These are phyloP conservation scores for Herpetomonas samuelpessoai DNA, from an alignment of 208 protist species.

Conservation along the genomic window DNA sequence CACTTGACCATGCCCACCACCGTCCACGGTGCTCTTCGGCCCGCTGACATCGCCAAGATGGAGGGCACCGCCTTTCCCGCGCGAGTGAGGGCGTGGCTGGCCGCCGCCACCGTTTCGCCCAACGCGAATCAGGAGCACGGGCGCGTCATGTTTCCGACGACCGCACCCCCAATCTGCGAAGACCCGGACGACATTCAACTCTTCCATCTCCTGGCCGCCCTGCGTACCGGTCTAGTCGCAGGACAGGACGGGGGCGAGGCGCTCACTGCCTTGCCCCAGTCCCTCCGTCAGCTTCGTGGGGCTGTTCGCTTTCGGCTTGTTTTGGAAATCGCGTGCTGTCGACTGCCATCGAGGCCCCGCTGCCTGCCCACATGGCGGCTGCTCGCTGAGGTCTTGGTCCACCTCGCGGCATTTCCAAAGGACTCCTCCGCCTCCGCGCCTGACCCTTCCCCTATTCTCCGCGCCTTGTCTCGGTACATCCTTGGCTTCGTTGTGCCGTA, in stretches of 20 bases:
- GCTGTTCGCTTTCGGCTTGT: constrained; percentile 47
- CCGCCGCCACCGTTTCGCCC: neutral
- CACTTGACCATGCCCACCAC: neutral
- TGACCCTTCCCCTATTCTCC: no score
- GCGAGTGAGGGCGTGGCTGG: neutral
- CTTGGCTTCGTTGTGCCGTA: constrained; percentile 30
- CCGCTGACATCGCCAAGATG: constrained; percentile 20
- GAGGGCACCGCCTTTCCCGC: constrained; percentile 29
- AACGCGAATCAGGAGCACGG: neutral
- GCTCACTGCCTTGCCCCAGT: no score
- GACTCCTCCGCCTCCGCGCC: neutral
- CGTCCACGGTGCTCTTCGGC: constrained; percentile 16
- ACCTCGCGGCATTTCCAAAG: constrained; percentile 3
- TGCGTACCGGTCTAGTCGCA: no score
- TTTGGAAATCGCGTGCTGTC: constrained; percentile 33
- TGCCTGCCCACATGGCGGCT: constrained; percentile 57
- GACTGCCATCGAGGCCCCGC: constrained; percentile 37
- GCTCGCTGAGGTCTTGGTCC: constrained; percentile 16
- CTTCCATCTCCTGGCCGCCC: neutral
- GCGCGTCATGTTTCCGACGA: neutral
- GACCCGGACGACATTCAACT: neutral
- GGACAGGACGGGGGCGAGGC: no score
- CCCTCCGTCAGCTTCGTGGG: constrained; percentile 12
- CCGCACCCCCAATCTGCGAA: neutral
- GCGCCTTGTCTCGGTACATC: constrained; percentile 19